These are phyloP conservation scores for Knoxdaviesia proteae DNA, from an alignment of 2,329 filamentous ascomycete genomes.

Conservation along the genomic window DNA sequence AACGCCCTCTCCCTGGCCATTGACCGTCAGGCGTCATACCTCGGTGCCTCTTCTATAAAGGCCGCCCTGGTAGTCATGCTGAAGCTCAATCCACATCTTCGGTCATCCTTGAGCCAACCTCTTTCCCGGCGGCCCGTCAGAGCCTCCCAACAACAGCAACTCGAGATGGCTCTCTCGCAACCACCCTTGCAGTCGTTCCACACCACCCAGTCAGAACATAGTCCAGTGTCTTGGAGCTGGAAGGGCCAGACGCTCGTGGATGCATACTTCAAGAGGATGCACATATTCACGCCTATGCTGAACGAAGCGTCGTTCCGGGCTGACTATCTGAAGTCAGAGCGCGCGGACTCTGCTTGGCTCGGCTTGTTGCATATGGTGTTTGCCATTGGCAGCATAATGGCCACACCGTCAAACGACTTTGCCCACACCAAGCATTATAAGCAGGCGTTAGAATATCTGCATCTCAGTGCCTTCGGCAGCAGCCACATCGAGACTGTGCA, in stretches of 20 bases:
- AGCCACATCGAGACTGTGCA: conserved; percentile 47
- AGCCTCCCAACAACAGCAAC: no score
- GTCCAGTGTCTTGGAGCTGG: conserved; percentile 26
- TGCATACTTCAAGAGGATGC: conserved; percentile 55
- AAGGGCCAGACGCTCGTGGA: conserved; percentile 51
- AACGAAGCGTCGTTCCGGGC: conserved; percentile 49
- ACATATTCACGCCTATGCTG: conserved; percentile 52
- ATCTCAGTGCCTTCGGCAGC: conserved; percentile 43
- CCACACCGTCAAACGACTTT: conserved; percentile 41
- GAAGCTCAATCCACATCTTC: conserved; percentile 27
- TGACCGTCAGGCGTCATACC: conserved; percentile 41
- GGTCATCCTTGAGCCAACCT: conserved; percentile 14
- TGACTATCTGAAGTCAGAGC: conserved; percentile 29
- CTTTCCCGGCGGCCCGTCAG: conserved; percentile 19
- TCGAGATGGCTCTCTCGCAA: no score
- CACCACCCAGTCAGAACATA: no score
- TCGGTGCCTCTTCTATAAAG: conserved; percentile 57
- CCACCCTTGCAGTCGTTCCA: no score
- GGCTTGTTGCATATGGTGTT: conserved; percentile 58
- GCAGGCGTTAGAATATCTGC: conserved; percentile 43
- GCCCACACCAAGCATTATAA: conserved; percentile 51
- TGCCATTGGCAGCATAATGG: conserved; percentile 51
- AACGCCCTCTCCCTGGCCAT: conserved; percentile 36
- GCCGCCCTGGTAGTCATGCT: conserved; percentile 53
- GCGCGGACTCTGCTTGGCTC: conserved; percentile 49